Base-by-base conservation (phyloP, 352 stramenopile species). In the Phytophthora multivora region DNA sequence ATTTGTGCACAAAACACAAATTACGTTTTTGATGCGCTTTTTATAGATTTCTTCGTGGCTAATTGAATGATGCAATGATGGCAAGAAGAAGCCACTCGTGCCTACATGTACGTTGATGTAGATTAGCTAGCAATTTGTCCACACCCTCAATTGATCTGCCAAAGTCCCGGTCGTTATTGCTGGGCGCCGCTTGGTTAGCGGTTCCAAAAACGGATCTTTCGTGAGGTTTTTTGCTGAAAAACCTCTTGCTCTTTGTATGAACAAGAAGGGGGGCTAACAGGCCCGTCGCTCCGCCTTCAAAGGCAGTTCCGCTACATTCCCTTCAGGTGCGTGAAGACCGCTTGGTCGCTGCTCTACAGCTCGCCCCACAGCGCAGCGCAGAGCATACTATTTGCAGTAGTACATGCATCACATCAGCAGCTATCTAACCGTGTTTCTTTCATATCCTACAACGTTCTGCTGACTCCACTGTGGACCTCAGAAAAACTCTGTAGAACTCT, bases 161-260 rank as follows among this genome's bases (percentile, higher is more conserved):
- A 21, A 40, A 13, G 4, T 6, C 16, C 18, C 18, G 43, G 53
- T 46, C 43, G 46, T 63, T 56, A 33, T 63, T 51, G 15, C 31
- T 28, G 3, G 33, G 21, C 19, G 51, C 13, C 53, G 38, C 33
- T 63, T 51, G 59, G 38, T 69, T 10, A 50, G 11, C 28, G 16
- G 25, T 39, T 58, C 35, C 15, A 70, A 67, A 71, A 67, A 63
- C 46, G 59, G 63, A 72, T 68, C 59, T 66, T 69, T 58, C 4
- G 4, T 31, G 35, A 73, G 65, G 65, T 73, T 73, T 73, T 69
- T 63, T 18, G 5, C 0, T 3, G 6, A 52, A 66, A 70, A 69
- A 73, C 64, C 64, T 73, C 56, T 56, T 33, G 50, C 1, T 4
- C 21, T 54, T 18, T 52, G 11, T 57, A n/a, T n/a, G n/a, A n/a